These are phyloP conservation scores for Candida awuae DNA, from an alignment of 805 yeast species.

Conservation along the genomic window DNA sequence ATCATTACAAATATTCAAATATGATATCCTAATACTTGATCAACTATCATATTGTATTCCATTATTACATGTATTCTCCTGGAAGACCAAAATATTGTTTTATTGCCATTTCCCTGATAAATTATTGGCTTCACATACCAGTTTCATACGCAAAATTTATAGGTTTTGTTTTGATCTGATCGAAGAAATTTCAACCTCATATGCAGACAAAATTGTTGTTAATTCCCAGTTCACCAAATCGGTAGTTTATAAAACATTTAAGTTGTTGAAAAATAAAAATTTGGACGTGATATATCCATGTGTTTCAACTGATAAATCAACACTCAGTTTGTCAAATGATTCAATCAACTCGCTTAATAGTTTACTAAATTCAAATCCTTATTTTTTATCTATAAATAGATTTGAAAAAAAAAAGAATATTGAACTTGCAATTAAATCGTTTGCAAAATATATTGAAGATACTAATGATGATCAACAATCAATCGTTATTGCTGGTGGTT, in stretches of 20 bases:
- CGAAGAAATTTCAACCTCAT: slow-evolving; percentile 73
- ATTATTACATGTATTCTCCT: slow-evolving; percentile 41
- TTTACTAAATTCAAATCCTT: slow-evolving; percentile 32
- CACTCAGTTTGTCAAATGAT: slow-evolving; percentile 7
- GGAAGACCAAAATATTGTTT: slow-evolving; percentile 52
- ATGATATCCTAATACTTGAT: slow-evolving; percentile 77
- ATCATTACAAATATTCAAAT: slow-evolving; percentile 38
- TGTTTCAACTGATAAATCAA: slow-evolving; percentile 38
- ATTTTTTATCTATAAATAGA: slow-evolving; percentile 73
- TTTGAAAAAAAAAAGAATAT: slow-evolving; percentile 84
- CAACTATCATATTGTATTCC: slow-evolving; percentile 85
- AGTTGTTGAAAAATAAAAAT: slow-evolving; percentile 26
- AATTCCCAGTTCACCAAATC: slow-evolving; percentile 77
- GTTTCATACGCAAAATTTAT: slow-evolving; percentile 53
- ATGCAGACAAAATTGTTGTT: slow-evolving; percentile 75
- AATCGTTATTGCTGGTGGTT: slow-evolving; percentile 85
- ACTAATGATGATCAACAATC: slow-evolving; percentile 31
- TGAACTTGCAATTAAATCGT: slow-evolving; percentile 67
- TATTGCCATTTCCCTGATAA: slow-evolving; percentile 97
- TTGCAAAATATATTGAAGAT: slow-evolving; percentile 35
- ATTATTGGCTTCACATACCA: slow-evolving; percentile 53
- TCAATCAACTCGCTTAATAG: slow-evolving; percentile 28
- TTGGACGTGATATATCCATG: slow-evolving; percentile 72
- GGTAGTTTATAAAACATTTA: slow-evolving; percentile 61
- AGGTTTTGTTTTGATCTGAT: slow-evolving; percentile 75